phyloP scores from a whole-genome alignment of 768 basidiomycete species.

The Hydnomerulius pinastri region DNA sequence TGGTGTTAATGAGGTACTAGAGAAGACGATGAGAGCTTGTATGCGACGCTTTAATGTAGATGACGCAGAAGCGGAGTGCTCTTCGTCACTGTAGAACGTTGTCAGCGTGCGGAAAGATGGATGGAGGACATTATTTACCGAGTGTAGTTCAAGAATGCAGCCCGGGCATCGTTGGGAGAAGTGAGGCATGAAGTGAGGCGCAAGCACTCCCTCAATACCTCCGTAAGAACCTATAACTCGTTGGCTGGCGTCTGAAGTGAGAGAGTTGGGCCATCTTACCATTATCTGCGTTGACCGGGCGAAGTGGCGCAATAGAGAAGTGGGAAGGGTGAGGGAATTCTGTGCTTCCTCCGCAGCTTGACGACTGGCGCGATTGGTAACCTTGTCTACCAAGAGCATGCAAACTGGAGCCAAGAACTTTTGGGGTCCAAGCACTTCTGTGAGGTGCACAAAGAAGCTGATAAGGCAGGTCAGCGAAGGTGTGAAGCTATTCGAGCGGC shows the following conservation, averaged over 20 bases:
- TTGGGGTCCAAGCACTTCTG: slow-evolving; percentile 74
- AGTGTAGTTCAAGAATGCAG: slow-evolving; percentile 57
- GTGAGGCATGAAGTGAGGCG: slow-evolving; percentile 51
- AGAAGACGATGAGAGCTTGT: slow-evolving; percentile 67
- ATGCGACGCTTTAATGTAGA: slow-evolving; percentile 58
- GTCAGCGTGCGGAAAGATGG: slow-evolving; percentile 1
- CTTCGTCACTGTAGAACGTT: slow-evolving; percentile 51
- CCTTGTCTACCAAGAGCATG: slow-evolving; percentile 84
- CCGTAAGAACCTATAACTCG: slow-evolving; percentile 52
- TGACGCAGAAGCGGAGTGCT: slow-evolving; percentile 47
- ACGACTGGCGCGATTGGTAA: slow-evolving; percentile 65
- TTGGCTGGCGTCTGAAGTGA: background rate
- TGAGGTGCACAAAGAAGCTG: slow-evolving; percentile 89
- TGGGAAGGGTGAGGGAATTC: slow-evolving; percentile 62
- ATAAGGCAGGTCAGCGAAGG: slow-evolving; percentile 3
- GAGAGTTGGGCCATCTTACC: slow-evolving; percentile 38
- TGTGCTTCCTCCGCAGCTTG: slow-evolving; percentile 62
- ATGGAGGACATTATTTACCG: slow-evolving; percentile 37
- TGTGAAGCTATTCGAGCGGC: background rate
- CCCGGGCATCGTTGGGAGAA: slow-evolving; percentile 36
- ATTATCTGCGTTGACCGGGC: slow-evolving; percentile 47
- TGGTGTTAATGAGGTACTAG: slow-evolving; percentile 51
- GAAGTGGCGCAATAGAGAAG: slow-evolving; percentile 63
- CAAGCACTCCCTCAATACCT: slow-evolving; percentile 66
- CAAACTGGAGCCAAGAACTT: slow-evolving; percentile 82